Percentiles rank a stretch among this genome's conserved stretches.
phyloP scores from a whole-genome alignment of 2,329 filamentous ascomycete species.

The Aspergillus quadricinctus region DNA sequence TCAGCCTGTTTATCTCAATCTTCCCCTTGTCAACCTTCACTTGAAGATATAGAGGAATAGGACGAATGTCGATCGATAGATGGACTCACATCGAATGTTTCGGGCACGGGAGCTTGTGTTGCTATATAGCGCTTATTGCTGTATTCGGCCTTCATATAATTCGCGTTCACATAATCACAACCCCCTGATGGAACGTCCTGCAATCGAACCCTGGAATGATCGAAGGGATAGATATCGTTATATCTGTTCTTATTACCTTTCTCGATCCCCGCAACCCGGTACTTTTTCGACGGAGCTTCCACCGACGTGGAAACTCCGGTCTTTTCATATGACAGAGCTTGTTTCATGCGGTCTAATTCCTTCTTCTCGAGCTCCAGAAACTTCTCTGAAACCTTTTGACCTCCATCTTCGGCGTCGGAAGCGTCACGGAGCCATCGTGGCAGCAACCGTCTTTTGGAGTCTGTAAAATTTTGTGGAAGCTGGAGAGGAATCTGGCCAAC shows the following conservation, averaged over 20 bases:
- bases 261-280: slow-evolving; percentile 86
- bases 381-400: slow-evolving; percentile 73
- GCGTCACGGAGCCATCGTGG: slow-evolving; percentile 75
- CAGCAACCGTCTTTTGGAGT: slow-evolving; percentile 49
- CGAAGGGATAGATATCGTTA: slow-evolving; percentile 95
- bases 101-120: slow-evolving; percentile 86
- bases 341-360: slow-evolving; percentile 89
- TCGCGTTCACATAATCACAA: slow-evolving; percentile 96
- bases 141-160: slow-evolving; percentile 70
- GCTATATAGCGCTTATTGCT: slow-evolving; percentile 94
- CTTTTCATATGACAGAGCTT: slow-evolving; percentile 63
- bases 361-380: slow-evolving; percentile 79
- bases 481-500: slow-evolving; percentile 73
- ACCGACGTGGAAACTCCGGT: slow-evolving; percentile 48
- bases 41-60: background rate
- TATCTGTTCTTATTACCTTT: slow-evolving; percentile 95
- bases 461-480: slow-evolving; percentile 51
- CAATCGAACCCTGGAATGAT: slow-evolving; percentile 83
- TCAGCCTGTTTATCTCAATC: background rate
- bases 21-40: background rate
- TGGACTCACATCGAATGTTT: slow-evolving; percentile 75
- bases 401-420: slow-evolving; percentile 63
- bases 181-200: slow-evolving; percentile 60
- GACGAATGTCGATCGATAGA: background rate
- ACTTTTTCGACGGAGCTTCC: slow-evolving; percentile 40